Evolutionary conservation across 2,329 filamentous ascomycete species (phyloP), one percentile per base, ranked within the genome.

Genomic region (Diplodia sapinea): DNA sequence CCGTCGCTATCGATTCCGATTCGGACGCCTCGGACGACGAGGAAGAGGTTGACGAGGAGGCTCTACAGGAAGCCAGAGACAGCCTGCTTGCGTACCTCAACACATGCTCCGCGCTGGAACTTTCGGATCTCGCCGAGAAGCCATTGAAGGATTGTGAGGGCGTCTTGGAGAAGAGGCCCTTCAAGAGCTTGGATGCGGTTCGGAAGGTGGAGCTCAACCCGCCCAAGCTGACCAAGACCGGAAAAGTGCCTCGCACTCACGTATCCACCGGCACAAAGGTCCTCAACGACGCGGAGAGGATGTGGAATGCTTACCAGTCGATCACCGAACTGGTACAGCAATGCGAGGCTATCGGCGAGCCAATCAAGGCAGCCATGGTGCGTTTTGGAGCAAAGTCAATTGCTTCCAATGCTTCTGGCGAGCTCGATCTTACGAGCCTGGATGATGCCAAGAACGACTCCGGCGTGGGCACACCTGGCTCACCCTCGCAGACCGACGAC

Each of bases 71-170:
- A 36, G 76, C 87, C 50, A 83, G 87, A 36, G 74, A 74, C 4
- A 85, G 85, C 66, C 86, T 97, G 7, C 82, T 98, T 33, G 85
- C 88, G 8, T 96, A 93, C 74, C 89, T 99, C 78, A 98, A 98
- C 74, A 88, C 84, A 0, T 95, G 92, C 76, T 87, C 88, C 5
- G 81, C 87, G 11, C 86, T 89, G 43, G 92, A 94, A 68, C 86
- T 99, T 51, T 87, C 91, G 1, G 94, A 96, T 72, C 89, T 97
- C 69, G 92, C 92, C 0, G 89, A 89, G 38, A 88, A 91, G 69
- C 89, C 90, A 43, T 86, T 90, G 71, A 87, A 89, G 6, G 84
- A 89, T 56, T 89, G 94, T 1, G 84, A 89, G 52, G 79, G 87
- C 15, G 85, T 98, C 66, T 81, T 96, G 12, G 86, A 87, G 1